Evolutionary conservation across 352 stramenopile species (phyloP).

Genomic region (Pythium dissimile): DNA sequence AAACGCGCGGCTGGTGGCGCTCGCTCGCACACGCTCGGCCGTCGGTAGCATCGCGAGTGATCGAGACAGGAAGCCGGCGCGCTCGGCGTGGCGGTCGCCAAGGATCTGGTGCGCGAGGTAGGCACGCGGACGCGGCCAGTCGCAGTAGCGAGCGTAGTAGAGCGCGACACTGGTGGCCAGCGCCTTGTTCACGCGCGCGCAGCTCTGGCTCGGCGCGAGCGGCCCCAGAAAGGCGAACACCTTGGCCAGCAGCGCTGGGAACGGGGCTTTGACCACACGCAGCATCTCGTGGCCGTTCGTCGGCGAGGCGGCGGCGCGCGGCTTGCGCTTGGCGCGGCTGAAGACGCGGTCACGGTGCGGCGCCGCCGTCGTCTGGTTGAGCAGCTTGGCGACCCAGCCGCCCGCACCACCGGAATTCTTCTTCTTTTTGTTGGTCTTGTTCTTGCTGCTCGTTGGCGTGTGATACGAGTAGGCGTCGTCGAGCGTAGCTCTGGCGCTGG

Average conservation of each 20-base stretch:
- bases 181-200: conserved; percentile 34
- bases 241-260: conserved; percentile 23
- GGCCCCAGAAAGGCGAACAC: conserved; percentile 40
- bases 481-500: background rate
- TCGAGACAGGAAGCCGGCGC: conserved; percentile 3
- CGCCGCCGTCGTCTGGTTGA: conserved; percentile 34
- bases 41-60: conserved; percentile 23
- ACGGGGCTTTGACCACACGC: background rate
- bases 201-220: conserved; percentile 26
- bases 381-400: conserved; percentile 43
- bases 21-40: conserved; percentile 7
- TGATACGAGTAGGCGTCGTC: too few relatives aligned
- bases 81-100: background rate
- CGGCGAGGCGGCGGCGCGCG: background rate
- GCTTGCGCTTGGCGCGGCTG: conserved; percentile 28
- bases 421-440: conserved; percentile 1
- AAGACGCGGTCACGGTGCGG: conserved; percentile 31
- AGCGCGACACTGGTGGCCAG: conserved; percentile 21
- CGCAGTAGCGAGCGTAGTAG: conserved; percentile 40
- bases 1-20: conserved; percentile 10
- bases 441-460: background rate
- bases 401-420: background rate
- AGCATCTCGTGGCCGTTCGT: conserved; percentile 11
- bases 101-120: conserved; percentile 33
- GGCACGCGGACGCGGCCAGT: conserved; percentile 31